Evolutionary conservation across 164 flowering plant species (phyloP), one percentile per base, ranked within the genome.

Genomic region (Tetrastigma voinierianum): DNA sequence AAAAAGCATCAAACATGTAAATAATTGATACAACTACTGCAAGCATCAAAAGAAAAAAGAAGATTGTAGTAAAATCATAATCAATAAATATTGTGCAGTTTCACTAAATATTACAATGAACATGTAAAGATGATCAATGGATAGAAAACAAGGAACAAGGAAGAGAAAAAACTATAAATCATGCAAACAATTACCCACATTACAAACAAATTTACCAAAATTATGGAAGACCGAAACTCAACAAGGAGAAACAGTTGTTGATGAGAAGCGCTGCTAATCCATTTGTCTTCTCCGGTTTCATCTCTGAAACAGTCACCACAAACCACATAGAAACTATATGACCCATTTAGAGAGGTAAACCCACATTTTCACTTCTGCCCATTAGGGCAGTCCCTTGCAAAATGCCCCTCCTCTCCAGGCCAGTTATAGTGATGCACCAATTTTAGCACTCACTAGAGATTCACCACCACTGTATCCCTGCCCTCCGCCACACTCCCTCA

Each of bases 321-420:
- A 70, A 20, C 62, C 51, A 57, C 24, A n/a, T 16, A 32, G 40
- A 32, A 59, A 9, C 2, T 15, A 58, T 9, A 53, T 1, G n/a
- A n/a, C n/a, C n/a, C n/a, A n/a, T n/a, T n/a, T 16, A 47, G 19
- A 24, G 4, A 59, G 25, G 9, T 18, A 59, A 2, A 63, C 48
- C 45, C 18, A 51, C 40, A 19, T 54, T 66, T 40, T 74, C 69
- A 74, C 1, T 62, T 65, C 59, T 62, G 56, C 12, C 65, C 67
- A 49, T 71, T 71, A 1, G 72, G 78, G 67, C 87, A 84, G 16
- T 82, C 87, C 62, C 85, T 77, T 9, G 85, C 87, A 68, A 81
- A 80, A 76, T 84, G 87, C 46, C 87, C 87, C 70, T 72, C 77
- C 40, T 77, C 78, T 20, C 85, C 83, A 63, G n/a, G n/a, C n/a